Evolutionary conservation across 192 early-diverging fungal species (phyloP).

Genomic region (Umbelopsis sp.): DNA sequence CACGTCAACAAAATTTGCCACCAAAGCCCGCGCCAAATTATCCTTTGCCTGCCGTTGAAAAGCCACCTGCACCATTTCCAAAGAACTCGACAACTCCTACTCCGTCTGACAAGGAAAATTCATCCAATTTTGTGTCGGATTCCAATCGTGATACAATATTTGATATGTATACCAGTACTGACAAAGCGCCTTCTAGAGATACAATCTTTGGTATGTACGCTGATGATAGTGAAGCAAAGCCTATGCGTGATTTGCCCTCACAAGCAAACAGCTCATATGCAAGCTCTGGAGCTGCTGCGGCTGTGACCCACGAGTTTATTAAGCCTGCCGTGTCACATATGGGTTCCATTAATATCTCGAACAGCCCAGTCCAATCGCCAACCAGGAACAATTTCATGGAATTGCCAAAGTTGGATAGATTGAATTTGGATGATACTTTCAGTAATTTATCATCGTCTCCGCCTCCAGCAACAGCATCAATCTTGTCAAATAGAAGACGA

Average conservation of each 20-base stretch:
- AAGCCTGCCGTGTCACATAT: slow-evolving; percentile 15
- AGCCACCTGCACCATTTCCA: neutral
- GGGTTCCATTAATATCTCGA: neutral
- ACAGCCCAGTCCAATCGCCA: neutral
- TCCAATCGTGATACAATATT: slow-evolving; percentile 2
- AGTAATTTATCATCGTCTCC: slow-evolving; percentile 5
- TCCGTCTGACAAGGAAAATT: neutral
- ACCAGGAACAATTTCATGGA: neutral
- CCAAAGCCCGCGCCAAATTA: neutral
- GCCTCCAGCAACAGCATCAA: neutral
- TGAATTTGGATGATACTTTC: slow-evolving; percentile 10
- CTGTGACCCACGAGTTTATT: slow-evolving; percentile 10
- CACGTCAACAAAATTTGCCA: neutral
- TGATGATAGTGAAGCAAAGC: neutral
- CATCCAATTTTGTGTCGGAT: neutral
- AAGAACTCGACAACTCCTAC: neutral
- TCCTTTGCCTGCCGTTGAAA: neutral
- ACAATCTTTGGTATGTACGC: slow-evolving; percentile 4
- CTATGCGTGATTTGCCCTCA: neutral
- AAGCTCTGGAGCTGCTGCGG: neutral
- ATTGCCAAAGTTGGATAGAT: slow-evolving; percentile 3
- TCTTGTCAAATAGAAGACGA: neutral
- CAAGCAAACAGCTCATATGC: neutral
- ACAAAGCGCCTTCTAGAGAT: neutral
- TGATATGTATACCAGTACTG: slow-evolving; percentile 8